Evolutionary conservation across 208 protist genomes (phyloP), one percentile per base, ranked within the genome.

Genomic region (Paratrypanosoma confusum): DNA sequence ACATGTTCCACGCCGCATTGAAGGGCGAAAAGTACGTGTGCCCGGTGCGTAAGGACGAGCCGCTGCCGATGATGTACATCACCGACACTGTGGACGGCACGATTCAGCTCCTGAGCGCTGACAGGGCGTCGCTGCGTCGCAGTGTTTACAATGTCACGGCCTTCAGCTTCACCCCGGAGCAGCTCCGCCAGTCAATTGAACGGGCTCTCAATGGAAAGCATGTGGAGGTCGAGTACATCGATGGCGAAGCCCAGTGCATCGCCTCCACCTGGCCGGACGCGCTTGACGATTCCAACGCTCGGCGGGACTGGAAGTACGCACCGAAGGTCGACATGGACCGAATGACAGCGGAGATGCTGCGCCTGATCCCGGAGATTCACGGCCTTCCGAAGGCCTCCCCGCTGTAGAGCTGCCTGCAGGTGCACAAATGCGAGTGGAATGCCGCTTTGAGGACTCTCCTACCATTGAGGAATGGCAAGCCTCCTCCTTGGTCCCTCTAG

Each of bases 11-110:
- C 42, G 42, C 49, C n/a, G 86, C 84, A 0, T 29, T 92, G 6
- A 36, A 65, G 37, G 50, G 44, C 8, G 55, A 62, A 28, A 37
- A 37, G 28, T 93, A 84, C 53, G 47, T 54, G 23, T 94, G 79
- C 53, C 88, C 73, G 43, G 48, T 95, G 16, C 43, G 25, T 18
- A 42, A 40, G 22, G 43, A 95, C 40, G 72, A 63, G 24, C 26
- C 33, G 5, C 52, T 95, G 17, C 87, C 87, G 3, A 90, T 95
- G 81, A 72, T 95, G 60, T 91, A 90, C 69, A 92, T 95, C 68
- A 54, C 54, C 14, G 87, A 95, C 47, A 69, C 68, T 20, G 47
- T 95, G 25, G 27, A 54, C 20, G 75, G 43, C 24, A 88, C 83
- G 10, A 27, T 79, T 16, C 47, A 80, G 40, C 50, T 93, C 11